Percentiles rank a stretch among this genome's conserved stretches.
Evolutionary conservation across 2,329 filamentous ascomycete species (phyloP).

Genomic region (Chrysoporthe cubensis): DNA sequence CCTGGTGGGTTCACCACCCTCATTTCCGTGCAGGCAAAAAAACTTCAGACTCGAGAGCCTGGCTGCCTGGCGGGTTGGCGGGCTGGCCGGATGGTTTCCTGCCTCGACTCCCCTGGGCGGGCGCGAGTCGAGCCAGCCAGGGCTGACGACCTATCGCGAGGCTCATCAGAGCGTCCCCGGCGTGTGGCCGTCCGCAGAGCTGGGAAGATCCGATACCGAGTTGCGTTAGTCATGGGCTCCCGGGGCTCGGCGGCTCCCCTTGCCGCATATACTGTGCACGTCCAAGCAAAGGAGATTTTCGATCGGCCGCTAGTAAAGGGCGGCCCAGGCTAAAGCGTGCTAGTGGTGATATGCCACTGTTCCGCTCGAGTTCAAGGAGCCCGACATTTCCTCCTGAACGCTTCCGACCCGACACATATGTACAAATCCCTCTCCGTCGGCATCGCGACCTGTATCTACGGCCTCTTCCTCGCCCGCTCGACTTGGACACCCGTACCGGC

Average conservation of each 20-base stretch:
- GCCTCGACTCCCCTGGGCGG: too few species aligned
- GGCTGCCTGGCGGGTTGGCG: too few species aligned
- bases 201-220: not conserved
- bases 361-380: not conserved
- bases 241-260: not conserved
- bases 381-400: not conserved
- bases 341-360: not conserved
- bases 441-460: not conserved
- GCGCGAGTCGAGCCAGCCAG: not conserved
- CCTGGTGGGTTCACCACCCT: too few species aligned
- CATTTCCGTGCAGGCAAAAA: too few species aligned
- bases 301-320: constrained; percentile 1
- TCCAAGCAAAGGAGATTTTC: not conserved
- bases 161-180: not conserved
- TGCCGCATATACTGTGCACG: not conserved
- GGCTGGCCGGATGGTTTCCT: too few species aligned
- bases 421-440: not conserved
- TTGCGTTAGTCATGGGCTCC: not conserved
- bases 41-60: too few species aligned
- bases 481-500: too few species aligned
- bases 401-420: not conserved
- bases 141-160: not conserved
- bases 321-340: not conserved
- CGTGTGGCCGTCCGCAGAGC: not conserved
- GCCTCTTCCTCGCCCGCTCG: not conserved